These are phyloP conservation scores for Neohortaea acidophila DNA, from an alignment of 495 filamentous ascomycete genomes.

Conservation along the genomic window DNA sequence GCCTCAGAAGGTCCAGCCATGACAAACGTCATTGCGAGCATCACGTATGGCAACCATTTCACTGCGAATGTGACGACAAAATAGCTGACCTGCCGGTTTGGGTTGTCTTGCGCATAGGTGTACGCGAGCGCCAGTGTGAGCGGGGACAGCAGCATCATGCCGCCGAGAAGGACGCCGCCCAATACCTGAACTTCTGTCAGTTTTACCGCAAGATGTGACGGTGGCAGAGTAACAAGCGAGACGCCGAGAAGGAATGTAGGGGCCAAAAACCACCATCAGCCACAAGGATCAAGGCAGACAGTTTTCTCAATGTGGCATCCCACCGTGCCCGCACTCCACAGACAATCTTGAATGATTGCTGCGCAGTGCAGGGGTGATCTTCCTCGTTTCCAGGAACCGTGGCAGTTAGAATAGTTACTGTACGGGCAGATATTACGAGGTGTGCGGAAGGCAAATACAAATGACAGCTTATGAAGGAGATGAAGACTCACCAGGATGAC, in stretches of 20 bases:
- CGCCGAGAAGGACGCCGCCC: conserved; percentile 12
- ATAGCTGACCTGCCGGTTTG: conserved; percentile 51
- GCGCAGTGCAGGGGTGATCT: conserved; percentile 76
- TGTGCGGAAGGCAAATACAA: conserved; percentile 21
- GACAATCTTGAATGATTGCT: conserved; percentile 52
- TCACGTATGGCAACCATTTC: conserved; percentile 58
- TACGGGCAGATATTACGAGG: conserved; percentile 92
- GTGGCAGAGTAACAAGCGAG: not conserved
- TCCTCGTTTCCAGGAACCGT: conserved; percentile 97
- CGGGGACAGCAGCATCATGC: conserved; percentile 31
- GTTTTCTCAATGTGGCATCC: conserved; percentile 74
- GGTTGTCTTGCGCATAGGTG: conserved; percentile 68
- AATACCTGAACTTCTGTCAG: conserved; percentile 9
- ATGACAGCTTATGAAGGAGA: conserved; percentile 10
- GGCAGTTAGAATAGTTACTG: conserved; percentile 61
- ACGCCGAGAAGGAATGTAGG: conserved; percentile 54
- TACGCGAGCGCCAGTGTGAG: conserved; percentile 66
- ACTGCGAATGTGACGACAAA: conserved; percentile 65
- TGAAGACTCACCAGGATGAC: conserved; percentile 45
- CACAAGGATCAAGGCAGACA: conserved; percentile 56
- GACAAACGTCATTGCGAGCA: conserved; percentile 55
- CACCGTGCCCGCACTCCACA: conserved; percentile 75
- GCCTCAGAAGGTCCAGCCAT: conserved; percentile 33
- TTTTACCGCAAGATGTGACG: not conserved
- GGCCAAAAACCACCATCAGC: conserved; percentile 33